Evolutionary conservation across 2,329 filamentous ascomycete genomes (phyloP).

Genomic region (Botryosphaeria agaves): DNA sequence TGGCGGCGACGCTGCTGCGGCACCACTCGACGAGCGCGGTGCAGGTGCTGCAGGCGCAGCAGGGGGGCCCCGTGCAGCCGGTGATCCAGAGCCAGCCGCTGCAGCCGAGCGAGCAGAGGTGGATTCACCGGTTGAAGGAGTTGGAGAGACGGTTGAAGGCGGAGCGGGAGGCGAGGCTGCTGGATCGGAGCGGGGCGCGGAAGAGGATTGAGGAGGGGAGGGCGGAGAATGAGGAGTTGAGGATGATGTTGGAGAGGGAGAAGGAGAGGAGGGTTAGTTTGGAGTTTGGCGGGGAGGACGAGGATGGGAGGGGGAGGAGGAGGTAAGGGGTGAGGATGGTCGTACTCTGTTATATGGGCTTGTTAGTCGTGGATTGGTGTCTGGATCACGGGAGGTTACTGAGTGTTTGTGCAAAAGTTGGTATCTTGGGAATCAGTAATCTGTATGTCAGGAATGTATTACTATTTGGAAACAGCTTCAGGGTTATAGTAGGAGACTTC

Average conservation of each 20-base stretch:
- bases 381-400: no score
- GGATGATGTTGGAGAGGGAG: slow-evolving; percentile 44
- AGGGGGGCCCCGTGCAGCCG: slow-evolving; percentile 9
- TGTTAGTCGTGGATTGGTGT: no score
- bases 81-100: slow-evolving; percentile 17
- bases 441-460: no score
- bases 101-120: slow-evolving; percentile 48
- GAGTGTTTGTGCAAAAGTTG: no score
- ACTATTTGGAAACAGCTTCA: no score
- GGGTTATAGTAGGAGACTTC: no score
- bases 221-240: slow-evolving; percentile 54
- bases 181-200: slow-evolving; percentile 70
- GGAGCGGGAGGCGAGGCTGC: slow-evolving; percentile 68
- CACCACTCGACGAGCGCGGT: slow-evolving; percentile 35
- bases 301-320: no score
- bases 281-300: not conserved
- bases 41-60: slow-evolving; percentile 17
- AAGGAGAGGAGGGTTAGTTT: slow-evolving; percentile 18
- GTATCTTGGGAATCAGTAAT: no score
- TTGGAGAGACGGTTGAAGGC: slow-evolving; percentile 78
- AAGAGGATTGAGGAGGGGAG: slow-evolving; percentile 64
- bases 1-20: slow-evolving; percentile 35
- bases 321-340: no score
- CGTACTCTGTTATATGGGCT: no score
- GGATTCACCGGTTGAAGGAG: slow-evolving; percentile 73